phyloP scores from a whole-genome alignment of 495 filamentous ascomycete genomes.

The Tuber borchii region DNA sequence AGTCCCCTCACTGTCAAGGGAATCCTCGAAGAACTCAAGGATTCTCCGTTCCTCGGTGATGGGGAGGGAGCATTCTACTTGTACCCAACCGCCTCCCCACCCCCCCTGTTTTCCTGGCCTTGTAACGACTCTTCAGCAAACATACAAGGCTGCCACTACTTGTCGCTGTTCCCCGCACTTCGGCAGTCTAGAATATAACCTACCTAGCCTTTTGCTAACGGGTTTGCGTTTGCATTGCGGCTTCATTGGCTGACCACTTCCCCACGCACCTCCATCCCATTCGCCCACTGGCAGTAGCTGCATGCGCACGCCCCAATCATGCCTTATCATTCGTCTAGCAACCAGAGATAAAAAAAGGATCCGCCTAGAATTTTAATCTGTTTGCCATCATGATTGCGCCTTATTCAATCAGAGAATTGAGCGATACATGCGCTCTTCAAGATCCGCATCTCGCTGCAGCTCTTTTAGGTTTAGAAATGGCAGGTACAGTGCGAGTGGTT shows the following conservation, averaged over 20 bases:
- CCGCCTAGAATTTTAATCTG: neutral
- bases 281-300: neutral
- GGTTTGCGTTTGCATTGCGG: neutral
- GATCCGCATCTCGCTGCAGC: conserved; percentile 4
- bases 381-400: neutral
- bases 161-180: conserved; percentile 1
- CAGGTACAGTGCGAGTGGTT: neutral
- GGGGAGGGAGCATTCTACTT: neutral
- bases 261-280: neutral
- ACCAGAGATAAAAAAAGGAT: neutral
- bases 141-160: neutral
- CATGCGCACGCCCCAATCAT: neutral
- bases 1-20: neutral
- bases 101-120: neutral
- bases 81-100: neutral
- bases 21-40: neutral
- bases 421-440: neutral
- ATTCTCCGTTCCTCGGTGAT: neutral
- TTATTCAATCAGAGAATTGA: neutral
- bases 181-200: neutral
- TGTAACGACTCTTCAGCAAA: neutral
- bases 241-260: neutral
- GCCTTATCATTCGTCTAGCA: neutral
- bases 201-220: neutral
- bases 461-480: neutral